Conservation (phyloP, 768 basidiomycete species). For the Strobilomyces dryophilus region DNA sequence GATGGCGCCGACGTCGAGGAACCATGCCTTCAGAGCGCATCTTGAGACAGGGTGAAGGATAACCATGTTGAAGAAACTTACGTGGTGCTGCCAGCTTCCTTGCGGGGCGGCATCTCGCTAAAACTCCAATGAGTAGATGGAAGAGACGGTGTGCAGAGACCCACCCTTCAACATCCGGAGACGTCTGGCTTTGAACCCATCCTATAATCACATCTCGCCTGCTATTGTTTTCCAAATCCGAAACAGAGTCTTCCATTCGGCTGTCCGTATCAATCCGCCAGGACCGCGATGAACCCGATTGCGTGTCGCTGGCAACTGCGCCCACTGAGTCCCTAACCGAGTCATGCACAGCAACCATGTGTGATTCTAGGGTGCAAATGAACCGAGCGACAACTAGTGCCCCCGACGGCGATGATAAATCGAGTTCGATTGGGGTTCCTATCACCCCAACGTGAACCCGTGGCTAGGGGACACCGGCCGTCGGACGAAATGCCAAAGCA, state of each 20-base stretch:
- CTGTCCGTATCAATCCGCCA: slow-evolving; percentile 9
- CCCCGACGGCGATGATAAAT: slow-evolving; percentile 5
- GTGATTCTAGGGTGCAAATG: neutral
- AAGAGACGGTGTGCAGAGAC: neutral
- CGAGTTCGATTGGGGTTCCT: neutral
- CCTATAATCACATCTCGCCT: too few relatives aligned
- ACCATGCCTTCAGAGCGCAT: neutral
- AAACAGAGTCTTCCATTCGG: too few relatives aligned
- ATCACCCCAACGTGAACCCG: slow-evolving; percentile 3
- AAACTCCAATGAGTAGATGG: neutral
- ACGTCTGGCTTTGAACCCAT: neutral
- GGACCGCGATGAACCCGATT: neutral
- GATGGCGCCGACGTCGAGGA: too few relatives aligned
- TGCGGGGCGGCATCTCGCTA: neutral
- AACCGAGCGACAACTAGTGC: neutral
- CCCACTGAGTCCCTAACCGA: neutral
- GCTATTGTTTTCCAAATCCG: too few relatives aligned
- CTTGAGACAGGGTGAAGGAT: neutral
- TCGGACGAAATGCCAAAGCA: too few relatives aligned
- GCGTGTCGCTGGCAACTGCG: neutral
- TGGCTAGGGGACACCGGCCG: too few relatives aligned
- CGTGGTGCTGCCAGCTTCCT: neutral
- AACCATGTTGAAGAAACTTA: neutral
- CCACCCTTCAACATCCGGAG: neutral
- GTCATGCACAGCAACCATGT: neutral